These are phyloP conservation scores for Trichosanthes cucumerina DNA, from an alignment of 306 rosid genomes.

Conservation along the genomic window DNA sequence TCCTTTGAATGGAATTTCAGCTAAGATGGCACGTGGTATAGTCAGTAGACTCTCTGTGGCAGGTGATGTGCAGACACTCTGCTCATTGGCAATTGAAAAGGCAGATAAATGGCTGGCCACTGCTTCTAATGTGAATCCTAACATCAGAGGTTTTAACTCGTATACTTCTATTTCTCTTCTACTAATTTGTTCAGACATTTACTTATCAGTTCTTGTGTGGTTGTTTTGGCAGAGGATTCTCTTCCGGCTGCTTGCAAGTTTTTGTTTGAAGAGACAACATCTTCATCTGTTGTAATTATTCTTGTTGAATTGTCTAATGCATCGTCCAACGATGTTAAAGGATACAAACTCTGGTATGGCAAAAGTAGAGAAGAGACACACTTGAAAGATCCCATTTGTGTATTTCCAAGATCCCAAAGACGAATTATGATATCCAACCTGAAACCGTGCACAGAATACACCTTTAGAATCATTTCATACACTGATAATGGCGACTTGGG, in stretches of 20 bases:
- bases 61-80: slow-evolving; percentile 73
- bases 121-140: slow-evolving; percentile 41
- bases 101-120: slow-evolving; percentile 76
- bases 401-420: slow-evolving; percentile 75
- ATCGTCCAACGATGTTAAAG: slow-evolving; percentile 45
- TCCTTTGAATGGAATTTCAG: slow-evolving; percentile 72
- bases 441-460: slow-evolving; percentile 86
- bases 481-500: slow-evolving; percentile 74
- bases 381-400: slow-evolving; percentile 72
- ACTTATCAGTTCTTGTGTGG: slow-evolving; percentile 15
- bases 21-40: slow-evolving; percentile 94
- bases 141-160: slow-evolving; percentile 54
- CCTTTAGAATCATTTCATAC: slow-evolving; percentile 70
- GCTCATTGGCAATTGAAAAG: slow-evolving; percentile 79
- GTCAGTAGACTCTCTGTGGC: slow-evolving; percentile 95
- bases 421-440: slow-evolving; percentile 78
- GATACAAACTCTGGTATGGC: slow-evolving; percentile 95
- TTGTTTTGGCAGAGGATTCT: slow-evolving; percentile 61
- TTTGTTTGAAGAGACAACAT: slow-evolving; percentile 75
- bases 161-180: slow-evolving; percentile 5
- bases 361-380: slow-evolving; percentile 58
- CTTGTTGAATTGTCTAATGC: slow-evolving; percentile 62
- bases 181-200: slow-evolving; percentile 11
- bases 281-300: slow-evolving; percentile 72
- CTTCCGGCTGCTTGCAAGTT: slow-evolving; percentile 99